Evolutionary conservation across 257 asterid genomes (phyloP).

Genomic region (Eustoma russellianum): DNA sequence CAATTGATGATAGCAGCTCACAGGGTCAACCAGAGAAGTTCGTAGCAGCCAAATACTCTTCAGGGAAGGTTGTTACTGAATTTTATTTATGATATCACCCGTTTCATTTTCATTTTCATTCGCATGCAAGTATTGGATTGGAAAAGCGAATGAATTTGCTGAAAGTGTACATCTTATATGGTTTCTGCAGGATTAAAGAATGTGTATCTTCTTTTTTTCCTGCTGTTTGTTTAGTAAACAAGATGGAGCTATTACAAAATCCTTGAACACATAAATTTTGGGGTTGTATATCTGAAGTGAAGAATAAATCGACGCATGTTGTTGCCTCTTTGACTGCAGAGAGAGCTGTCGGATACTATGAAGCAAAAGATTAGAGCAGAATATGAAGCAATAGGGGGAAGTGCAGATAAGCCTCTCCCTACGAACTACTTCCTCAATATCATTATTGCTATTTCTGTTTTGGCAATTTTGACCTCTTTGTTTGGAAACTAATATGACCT

Average conservation of each 20-base stretch:
- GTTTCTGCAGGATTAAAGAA: constrained; percentile 72
- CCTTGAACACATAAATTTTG: constrained; percentile 37
- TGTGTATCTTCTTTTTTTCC: constrained; percentile 47
- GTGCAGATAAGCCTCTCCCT: constrained; percentile 93
- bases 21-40: constrained; percentile 62
- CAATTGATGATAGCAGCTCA: constrained; percentile 44
- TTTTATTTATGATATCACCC: neutral
- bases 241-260: constrained; percentile 46
- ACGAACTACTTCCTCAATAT: constrained; percentile 90
- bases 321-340: constrained; percentile 78
- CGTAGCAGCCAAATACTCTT: constrained; percentile 76
- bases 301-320: constrained; percentile 40
- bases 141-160: constrained; percentile 8
- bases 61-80: constrained; percentile 57
- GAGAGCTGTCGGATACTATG: constrained; percentile 84
- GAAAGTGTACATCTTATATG: constrained; percentile 23
- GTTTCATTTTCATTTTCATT: neutral
- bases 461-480: constrained; percentile 68
- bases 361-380: constrained; percentile 92
- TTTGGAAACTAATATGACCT: constrained; percentile 46
- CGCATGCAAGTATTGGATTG: neutral
- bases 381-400: constrained; percentile 83
- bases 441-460: constrained; percentile 68
- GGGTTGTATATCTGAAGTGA: constrained; percentile 31
- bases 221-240: constrained; percentile 45